Base-by-base conservation (phyloP, 148 eudicot species). In the Diospyros kaki region DNA sequence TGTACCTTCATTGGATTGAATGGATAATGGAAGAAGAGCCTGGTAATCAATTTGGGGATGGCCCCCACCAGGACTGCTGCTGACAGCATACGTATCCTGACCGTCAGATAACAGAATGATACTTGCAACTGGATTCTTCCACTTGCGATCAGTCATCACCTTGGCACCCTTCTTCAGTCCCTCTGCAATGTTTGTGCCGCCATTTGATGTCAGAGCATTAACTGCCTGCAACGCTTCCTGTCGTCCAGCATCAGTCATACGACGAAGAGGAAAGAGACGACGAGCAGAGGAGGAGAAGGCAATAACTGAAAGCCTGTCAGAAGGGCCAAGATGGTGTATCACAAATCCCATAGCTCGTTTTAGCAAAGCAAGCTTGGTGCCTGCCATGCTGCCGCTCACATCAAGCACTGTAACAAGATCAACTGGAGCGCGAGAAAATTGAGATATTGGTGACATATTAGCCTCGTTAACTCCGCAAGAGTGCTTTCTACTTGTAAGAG, bases 381-480 rank as follows among this genome's bases (percentile, higher is more conserved):
- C 90, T 4, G 88, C 79, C 90, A 87, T 87, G 83, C 90, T 87
- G 44, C 90, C 90, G 63, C 90, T 87, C 11, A 87, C 78, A 59
- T 87, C 88, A 58, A 87, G 86, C 18, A 87, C 82, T 1, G 90
- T 83, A 52, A 87, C 86, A 43, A 87, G 86, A 75, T 87, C 90
- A 72, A 87, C 74, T 7, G 88, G 82, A 41, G 86, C 86, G 55
- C 90, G 90, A 51, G 87, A 67, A 72, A 68, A 64, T 66, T 72
- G 78, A 17, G 52, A 54, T 15, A 8, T 8, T 4, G 39, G 44
- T 0, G 61, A 38, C 66, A 44, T 38, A 39, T 53, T 70, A 67
- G 65, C 51, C 45, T 69, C 75, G 61, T 71, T 41, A 9, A 42
- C 41, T 38, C 66, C 62, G 7, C 5, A 4, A n/a, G 74, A 59